Conservation (phyloP, 768 basidiomycete genomes). For the Russula sp. region DNA sequence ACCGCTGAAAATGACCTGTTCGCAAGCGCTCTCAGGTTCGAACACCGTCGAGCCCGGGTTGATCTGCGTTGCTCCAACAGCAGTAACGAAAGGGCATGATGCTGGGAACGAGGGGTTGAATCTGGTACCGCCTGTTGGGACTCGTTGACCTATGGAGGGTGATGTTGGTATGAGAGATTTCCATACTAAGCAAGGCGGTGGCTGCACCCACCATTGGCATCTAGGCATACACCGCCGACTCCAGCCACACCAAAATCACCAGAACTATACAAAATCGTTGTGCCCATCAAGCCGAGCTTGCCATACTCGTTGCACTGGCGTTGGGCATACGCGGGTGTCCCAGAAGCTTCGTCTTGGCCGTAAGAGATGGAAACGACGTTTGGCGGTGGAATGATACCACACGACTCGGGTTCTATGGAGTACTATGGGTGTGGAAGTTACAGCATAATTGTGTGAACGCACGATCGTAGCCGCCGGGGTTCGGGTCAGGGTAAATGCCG, state of each 20-base stretch:
- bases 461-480: slow-evolving; percentile 31
- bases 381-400: slow-evolving; percentile 31
- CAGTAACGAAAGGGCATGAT: slow-evolving; percentile 36
- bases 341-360: slow-evolving; percentile 28
- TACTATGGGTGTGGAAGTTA: not conserved
- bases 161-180: not conserved
- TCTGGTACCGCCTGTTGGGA: slow-evolving; percentile 6
- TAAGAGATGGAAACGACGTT: slow-evolving; percentile 39
- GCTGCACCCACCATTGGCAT: slow-evolving; percentile 23
- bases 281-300: slow-evolving; percentile 37
- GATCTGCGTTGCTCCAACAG: slow-evolving; percentile 34
- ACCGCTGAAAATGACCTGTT: slow-evolving; percentile 32
- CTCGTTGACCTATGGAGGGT: not conserved
- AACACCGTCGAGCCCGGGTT: slow-evolving; percentile 28
- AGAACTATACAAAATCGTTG: slow-evolving; percentile 37
- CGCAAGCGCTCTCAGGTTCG: slow-evolving; percentile 34
- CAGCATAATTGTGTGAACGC: slow-evolving; percentile 3
- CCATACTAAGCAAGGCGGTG: not conserved
- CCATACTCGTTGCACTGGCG: slow-evolving; percentile 42
- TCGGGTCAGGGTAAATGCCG: slow-evolving; percentile 38
- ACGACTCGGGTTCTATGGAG: slow-evolving; percentile 29
- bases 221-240: slow-evolving; percentile 28
- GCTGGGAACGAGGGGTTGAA: slow-evolving; percentile 41
- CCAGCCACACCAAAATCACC: slow-evolving; percentile 43
- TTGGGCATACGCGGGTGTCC: slow-evolving; percentile 30